Percentiles rank a stretch among this genome's conserved stretches.
These are phyloP conservation scores for Trichoderma lentiforme DNA, from an alignment of 2,329 filamentous ascomycete genomes.

Conservation along the genomic window DNA sequence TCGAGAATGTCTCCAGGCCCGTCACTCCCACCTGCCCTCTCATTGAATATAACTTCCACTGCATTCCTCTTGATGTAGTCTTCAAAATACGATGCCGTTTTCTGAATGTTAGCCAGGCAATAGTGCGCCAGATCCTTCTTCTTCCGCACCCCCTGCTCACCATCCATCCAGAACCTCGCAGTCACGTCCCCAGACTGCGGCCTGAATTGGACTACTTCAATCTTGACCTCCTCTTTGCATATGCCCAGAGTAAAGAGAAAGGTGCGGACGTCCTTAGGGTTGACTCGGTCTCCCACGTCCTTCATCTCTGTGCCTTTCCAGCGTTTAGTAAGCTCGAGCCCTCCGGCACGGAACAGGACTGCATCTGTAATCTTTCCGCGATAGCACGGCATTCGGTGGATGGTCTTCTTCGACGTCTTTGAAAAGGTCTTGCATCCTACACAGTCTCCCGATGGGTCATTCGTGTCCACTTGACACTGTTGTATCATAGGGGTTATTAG, in stretches of 20 bases:
- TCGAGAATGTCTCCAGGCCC: conserved; percentile 19
- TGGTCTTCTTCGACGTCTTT: conserved; percentile 43
- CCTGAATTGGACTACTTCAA: conserved; percentile 42
- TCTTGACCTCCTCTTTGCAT: conserved; percentile 33
- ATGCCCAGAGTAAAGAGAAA: conserved; percentile 41
- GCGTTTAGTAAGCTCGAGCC: conserved; percentile 42
- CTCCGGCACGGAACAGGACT: conserved; percentile 41
- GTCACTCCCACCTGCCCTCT: conserved; percentile 5
- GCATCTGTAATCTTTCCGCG: conserved; percentile 43
- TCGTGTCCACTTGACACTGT: conserved; percentile 37
- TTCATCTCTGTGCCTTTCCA: conserved; percentile 41
- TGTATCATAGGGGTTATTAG: background rate
- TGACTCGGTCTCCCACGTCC: conserved; percentile 38
- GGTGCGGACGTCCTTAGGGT: conserved; percentile 24
- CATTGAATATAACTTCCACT: conserved; percentile 28
- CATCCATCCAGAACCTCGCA: conserved; percentile 36
- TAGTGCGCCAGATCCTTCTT: conserved; percentile 37
- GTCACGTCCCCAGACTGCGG: conserved; percentile 38
- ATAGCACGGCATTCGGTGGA: conserved; percentile 44
- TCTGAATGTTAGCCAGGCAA: conserved; percentile 39
- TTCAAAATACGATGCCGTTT: conserved; percentile 34
- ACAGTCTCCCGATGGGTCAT: conserved; percentile 36
- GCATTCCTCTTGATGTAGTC: conserved; percentile 35
- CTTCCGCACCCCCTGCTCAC: conserved; percentile 26
- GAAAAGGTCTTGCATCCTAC: conserved; percentile 38